phyloP scores from a whole-genome alignment of 495 filamentous ascomycete genomes.

The Amniculicola lignicola region DNA sequence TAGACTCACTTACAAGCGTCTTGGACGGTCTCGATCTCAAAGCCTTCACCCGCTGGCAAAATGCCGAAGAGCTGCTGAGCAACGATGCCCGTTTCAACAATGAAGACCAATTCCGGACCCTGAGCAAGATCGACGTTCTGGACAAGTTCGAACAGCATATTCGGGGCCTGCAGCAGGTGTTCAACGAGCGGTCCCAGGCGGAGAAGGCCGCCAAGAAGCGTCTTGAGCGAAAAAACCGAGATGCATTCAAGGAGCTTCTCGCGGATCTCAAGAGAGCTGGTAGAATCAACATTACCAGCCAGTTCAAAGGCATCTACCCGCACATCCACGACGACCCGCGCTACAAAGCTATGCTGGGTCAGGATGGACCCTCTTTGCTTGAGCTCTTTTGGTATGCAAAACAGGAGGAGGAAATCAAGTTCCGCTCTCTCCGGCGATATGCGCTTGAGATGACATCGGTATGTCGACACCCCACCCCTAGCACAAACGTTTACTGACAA shows the following conservation, averaged over 20 bases:
- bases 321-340: constrained; percentile 76
- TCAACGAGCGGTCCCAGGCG: constrained; percentile 83
- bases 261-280: constrained; percentile 68
- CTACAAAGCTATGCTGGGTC: constrained; percentile 81
- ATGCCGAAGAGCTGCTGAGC: constrained; percentile 79
- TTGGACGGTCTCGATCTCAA: constrained; percentile 83
- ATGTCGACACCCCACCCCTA: constrained; percentile 41
- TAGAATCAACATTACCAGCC: constrained; percentile 85
- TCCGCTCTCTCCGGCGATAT: constrained; percentile 78
- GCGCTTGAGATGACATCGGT: constrained; percentile 90
- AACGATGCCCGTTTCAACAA: constrained; percentile 76
- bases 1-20: constrained; percentile 77
- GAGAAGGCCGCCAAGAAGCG: constrained; percentile 77
- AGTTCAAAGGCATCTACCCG: constrained; percentile 82
- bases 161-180: constrained; percentile 80
- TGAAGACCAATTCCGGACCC: constrained; percentile 80
- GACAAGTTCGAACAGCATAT: constrained; percentile 93
- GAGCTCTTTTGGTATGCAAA: constrained; percentile 97
- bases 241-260: constrained; percentile 71
- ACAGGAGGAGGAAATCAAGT: constrained; percentile 83
- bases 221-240: constrained; percentile 79
- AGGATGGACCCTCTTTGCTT: constrained; percentile 81
- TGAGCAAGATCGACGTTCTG: constrained; percentile 86
- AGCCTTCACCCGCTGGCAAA: constrained; percentile 92
- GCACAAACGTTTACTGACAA: constrained; percentile 16